Evolutionary conservation across 257 asterid genomes (phyloP).

Genomic region (Oldenlandia corymbosa): DNA sequence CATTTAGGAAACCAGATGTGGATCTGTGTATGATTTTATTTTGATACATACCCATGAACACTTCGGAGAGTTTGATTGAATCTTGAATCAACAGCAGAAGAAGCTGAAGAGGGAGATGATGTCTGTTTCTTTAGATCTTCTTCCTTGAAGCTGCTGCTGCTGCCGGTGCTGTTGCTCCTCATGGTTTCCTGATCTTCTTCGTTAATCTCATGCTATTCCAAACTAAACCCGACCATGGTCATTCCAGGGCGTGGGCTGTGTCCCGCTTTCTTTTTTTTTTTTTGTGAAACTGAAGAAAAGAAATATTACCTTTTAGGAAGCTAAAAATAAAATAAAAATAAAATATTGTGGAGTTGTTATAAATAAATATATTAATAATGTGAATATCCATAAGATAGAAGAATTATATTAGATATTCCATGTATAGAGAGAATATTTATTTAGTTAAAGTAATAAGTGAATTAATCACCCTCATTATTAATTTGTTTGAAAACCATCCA

Average conservation of each 20-base stretch:
- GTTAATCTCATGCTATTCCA: neutral
- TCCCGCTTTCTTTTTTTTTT: too few relatives aligned
- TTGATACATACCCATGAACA: conserved; percentile 73
- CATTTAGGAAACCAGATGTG: neutral
- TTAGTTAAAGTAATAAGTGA: too few relatives aligned
- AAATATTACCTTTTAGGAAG: too few relatives aligned
- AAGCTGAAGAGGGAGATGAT: conserved; percentile 26
- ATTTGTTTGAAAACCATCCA: too few relatives aligned
- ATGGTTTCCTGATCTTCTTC: conserved; percentile 5
- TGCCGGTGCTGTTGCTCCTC: conserved; percentile 32
- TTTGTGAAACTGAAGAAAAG: neutral
- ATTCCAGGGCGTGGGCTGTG: neutral
- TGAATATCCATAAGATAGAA: too few relatives aligned
- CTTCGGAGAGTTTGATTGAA: conserved; percentile 89
- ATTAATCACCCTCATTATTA: too few relatives aligned
- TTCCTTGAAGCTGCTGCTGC: conserved; percentile 35
- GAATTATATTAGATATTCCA: too few relatives aligned
- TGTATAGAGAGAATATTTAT: too few relatives aligned
- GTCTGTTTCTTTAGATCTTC: conserved; percentile 46
- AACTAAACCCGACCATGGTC: neutral
- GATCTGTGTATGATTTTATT: conserved; percentile 7
- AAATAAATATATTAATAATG: too few relatives aligned
- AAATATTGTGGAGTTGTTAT: too few relatives aligned
- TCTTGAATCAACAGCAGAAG: conserved; percentile 75
- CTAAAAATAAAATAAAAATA: too few relatives aligned